Conservation (phyloP, 441 rosid species). For the Pelargonium fulgidum region DNA sequence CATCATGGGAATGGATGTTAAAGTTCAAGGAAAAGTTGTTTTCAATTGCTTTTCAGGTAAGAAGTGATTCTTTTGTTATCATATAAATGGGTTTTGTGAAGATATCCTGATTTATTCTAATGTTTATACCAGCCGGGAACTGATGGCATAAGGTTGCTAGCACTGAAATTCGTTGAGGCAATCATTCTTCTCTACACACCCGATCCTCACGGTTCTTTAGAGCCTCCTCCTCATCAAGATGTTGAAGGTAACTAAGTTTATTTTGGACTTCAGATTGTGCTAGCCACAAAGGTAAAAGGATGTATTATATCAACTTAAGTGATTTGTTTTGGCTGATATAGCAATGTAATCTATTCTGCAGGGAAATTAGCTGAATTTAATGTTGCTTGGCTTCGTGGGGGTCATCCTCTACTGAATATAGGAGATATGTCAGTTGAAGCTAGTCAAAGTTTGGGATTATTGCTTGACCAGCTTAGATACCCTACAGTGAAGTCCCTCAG, state of each 20-base stretch:
- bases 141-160: constrained; percentile 70
- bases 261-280: constrained; percentile 17
- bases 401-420: constrained; percentile 77
- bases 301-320: constrained; percentile 7
- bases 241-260: constrained; percentile 47
- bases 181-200: constrained; percentile 87
- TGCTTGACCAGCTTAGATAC: constrained; percentile 92
- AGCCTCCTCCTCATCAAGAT: constrained; percentile 40
- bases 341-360: constrained; percentile 29
- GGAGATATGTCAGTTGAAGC: constrained; percentile 96
- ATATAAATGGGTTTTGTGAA: constrained; percentile 16
- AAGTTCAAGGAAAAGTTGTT: constrained; percentile 83
- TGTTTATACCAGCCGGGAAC: constrained; percentile 59
- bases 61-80: constrained; percentile 15
- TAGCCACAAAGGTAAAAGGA: constrained; percentile 1
- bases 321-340: constrained; percentile 22
- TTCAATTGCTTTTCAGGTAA: constrained; percentile 76
- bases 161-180: constrained; percentile 85
- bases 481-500: constrained; percentile 78
- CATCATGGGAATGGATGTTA: constrained; percentile 79
- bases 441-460: constrained; percentile 59
- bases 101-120: constrained; percentile 29
- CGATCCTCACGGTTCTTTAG: constrained; percentile 63
- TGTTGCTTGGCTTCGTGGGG: constrained; percentile 75
- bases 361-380: constrained; percentile 63